These are phyloP conservation scores for Podospora sp. DNA, from an alignment of 495 filamentous ascomycete genomes.

Conservation along the genomic window DNA sequence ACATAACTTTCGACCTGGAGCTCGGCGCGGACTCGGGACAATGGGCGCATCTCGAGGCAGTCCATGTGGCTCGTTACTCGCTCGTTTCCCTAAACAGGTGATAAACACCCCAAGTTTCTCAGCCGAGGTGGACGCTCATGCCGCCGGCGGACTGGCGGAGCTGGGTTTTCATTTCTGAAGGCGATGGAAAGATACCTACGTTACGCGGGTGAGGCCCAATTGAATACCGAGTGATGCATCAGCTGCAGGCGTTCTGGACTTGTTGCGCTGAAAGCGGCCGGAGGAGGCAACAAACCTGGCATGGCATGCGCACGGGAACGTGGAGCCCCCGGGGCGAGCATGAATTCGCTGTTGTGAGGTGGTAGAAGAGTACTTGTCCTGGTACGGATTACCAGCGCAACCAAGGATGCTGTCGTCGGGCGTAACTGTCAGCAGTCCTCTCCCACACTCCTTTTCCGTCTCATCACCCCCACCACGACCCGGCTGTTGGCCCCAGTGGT, in stretches of 20 bases:
- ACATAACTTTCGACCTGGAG: neutral
- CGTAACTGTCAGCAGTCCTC: neutral
- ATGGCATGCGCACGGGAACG: neutral
- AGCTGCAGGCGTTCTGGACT: neutral
- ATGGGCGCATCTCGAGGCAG: neutral
- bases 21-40: neutral
- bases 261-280: neutral
- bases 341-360: neutral
- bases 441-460: neutral
- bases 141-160: neutral
- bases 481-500: neutral
- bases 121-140: neutral
- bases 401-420: neutral
- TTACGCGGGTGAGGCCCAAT: neutral
- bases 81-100: neutral
- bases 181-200: neutral
- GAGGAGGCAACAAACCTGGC: neutral
- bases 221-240: constrained; percentile 1
- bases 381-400: neutral
- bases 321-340: neutral
- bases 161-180: neutral
- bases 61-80: neutral
- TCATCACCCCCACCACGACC: constrained; percentile 3
- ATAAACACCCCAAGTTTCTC: neutral
- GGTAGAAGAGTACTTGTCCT: neutral